phyloP scores from a whole-genome alignment of 2,329 filamentous ascomycete species.

The Lojkania enalia region DNA sequence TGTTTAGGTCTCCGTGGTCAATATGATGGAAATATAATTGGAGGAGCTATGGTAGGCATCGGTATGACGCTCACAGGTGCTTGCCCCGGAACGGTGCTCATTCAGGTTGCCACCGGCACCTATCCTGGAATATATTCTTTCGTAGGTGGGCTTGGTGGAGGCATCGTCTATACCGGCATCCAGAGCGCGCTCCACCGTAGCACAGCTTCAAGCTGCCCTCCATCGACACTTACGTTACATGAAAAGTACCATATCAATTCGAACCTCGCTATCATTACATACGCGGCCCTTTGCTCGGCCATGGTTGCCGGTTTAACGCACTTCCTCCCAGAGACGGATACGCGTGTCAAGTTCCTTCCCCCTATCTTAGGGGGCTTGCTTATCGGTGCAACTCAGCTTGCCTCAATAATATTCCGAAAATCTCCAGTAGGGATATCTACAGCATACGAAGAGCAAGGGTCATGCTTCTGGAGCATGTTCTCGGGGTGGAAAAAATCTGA shows the following conservation, averaged over 20 bases:
- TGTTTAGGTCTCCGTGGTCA: conserved; percentile 47
- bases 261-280: conserved; percentile 43
- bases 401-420: conserved; percentile 58
- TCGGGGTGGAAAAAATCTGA: neutral
- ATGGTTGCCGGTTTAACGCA: conserved; percentile 45
- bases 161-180: conserved; percentile 41
- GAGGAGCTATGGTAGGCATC: conserved; percentile 63
- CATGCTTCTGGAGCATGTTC: conserved; percentile 57
- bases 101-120: conserved; percentile 61
- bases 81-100: conserved; percentile 67
- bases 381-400: conserved; percentile 62
- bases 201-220: conserved; percentile 41
- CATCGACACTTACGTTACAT: neutral
- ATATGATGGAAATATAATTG: conserved; percentile 68
- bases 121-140: conserved; percentile 57
- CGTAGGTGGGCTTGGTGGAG: conserved; percentile 59
- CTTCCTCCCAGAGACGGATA: conserved; percentile 18
- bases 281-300: conserved; percentile 50
- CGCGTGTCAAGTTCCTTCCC: conserved; percentile 40
- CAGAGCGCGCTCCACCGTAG: conserved; percentile 33
- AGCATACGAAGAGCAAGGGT: conserved; percentile 67
- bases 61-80: conserved; percentile 69
- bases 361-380: conserved; percentile 61
- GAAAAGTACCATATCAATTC: conserved; percentile 42
- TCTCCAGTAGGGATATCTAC: conserved; percentile 63